Conservation (phyloP, 352 stramenopile genomes). For the Phytophthora vignae region DNA sequence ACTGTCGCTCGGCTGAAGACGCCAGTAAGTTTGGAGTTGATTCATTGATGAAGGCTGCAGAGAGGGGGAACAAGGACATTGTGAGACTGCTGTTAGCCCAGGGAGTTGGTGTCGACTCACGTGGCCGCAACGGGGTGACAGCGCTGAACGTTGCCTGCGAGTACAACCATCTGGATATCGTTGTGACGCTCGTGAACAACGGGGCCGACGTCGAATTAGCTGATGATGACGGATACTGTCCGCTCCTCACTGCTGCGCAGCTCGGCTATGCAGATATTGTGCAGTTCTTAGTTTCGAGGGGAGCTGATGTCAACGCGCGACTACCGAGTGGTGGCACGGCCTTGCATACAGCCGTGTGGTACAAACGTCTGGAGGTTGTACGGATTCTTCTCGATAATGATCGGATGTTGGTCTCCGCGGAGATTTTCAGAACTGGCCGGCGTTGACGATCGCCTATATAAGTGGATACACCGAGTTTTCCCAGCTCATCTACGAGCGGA, state of each 20-base stretch:
- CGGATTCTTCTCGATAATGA: conserved; percentile 1
- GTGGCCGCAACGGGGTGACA: background rate
- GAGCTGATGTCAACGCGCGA: background rate
- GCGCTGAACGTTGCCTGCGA: background rate
- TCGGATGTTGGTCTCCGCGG: background rate
- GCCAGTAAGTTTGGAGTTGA: background rate
- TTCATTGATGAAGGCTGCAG: background rate
- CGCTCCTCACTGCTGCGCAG: background rate
- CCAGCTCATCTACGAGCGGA: background rate
- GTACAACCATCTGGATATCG: background rate
- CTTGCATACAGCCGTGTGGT: background rate
- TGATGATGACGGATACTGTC: background rate
- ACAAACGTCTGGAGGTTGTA: background rate
- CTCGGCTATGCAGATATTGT: background rate
- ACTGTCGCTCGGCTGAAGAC: background rate
- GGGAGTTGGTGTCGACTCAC: background rate
- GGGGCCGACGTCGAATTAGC: background rate
- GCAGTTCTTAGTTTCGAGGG: background rate
- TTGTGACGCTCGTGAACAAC: background rate
- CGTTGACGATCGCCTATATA: background rate
- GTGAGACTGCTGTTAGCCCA: background rate
- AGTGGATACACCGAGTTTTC: background rate
- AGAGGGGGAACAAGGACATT: background rate
- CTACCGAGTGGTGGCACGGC: background rate
- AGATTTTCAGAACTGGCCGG: background rate